A percentile compares a stretch with the other conserved stretches of the same genome.
Conservation (phyloP, 768 basidiomycete species). For the Lentinula guzmanii region DNA sequence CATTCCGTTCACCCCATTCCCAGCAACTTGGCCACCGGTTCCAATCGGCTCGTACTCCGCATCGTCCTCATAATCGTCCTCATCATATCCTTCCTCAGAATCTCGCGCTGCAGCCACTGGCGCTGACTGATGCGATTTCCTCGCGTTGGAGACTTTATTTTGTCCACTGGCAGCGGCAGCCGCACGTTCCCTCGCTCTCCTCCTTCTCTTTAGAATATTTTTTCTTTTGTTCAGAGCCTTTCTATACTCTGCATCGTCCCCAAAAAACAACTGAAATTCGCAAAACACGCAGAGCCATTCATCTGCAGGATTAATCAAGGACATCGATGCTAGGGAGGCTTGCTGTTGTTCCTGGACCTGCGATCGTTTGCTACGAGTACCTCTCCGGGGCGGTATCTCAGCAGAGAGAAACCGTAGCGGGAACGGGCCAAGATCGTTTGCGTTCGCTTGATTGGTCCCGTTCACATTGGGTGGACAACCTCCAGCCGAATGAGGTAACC, state of each 20-base stretch:
- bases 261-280: slow-evolving; percentile 90
- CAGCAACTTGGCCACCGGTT: slow-evolving; percentile 7
- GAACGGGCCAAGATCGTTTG: slow-evolving; percentile 44
- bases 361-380: slow-evolving; percentile 9
- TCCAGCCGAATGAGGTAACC: slow-evolving; percentile 47
- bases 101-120: background rate
- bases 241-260: slow-evolving; percentile 64
- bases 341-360: slow-evolving; percentile 16
- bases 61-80: slow-evolving; percentile 17
- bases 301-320: slow-evolving; percentile 57
- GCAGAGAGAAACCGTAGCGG: slow-evolving; percentile 65
- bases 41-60: slow-evolving; percentile 17
- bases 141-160: background rate
- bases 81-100: slow-evolving; percentile 21
- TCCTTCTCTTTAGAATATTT: slow-evolving; percentile 55
- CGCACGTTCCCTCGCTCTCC: slow-evolving; percentile 57
- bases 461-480: slow-evolving; percentile 5
- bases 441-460: background rate
- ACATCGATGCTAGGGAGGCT: slow-evolving; percentile 12
- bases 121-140: background rate
- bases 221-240: slow-evolving; percentile 58
- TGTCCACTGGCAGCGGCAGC: slow-evolving; percentile 27
- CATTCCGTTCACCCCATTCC: slow-evolving; percentile 11
- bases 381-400: slow-evolving; percentile 48
- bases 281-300: slow-evolving; percentile 96